Evolutionary conservation across 306 rosid species (phyloP), one percentile per base, ranked within the genome.

Genomic region (Lathyrus sativus): DNA sequence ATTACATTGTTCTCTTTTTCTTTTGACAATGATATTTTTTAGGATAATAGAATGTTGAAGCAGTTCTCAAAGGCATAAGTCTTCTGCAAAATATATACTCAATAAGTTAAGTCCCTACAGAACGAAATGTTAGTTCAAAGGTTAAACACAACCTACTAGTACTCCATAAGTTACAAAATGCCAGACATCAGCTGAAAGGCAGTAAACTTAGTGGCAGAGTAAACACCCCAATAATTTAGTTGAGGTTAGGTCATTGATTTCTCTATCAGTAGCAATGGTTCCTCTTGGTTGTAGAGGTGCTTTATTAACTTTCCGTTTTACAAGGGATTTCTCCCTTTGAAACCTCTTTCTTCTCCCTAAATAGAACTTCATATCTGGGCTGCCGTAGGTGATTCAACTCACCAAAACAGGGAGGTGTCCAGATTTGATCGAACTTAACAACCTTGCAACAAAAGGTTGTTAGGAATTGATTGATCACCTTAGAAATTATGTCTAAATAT

Each of bases 281-380:
- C 18, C 72, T 22, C 31, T 42, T 19, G 39, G 46, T 31, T 44
- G 75, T 19, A 31, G 46, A 56, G 48, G 26, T 33, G 13, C 19
- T 35, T 57, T 19, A 4, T 26, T 44, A 29, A 28, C 35, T 53
- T 43, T 43, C 33, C 29, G n/a, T n/a, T 43, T 68, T 50, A 53
- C 9, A 51, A 68, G 39, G 37, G 73, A 22, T 13, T n/a, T 41
- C 43, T 31, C 18, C 43, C 5, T 43, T 29, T 57, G 61, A 43
- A 42, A 56, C 29, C 56, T 14, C 12, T 55, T 55, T 67, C 13
- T 12, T 50, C 37, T 67, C 18, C 43, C 49, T 67, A 48, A 50
- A 37, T 50, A 67, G 61, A 66, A 66, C 45, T 46, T 67, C n/a
- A 35, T 67, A 28, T 31, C 62, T 39, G 5, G 12, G 50, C 24